phyloP scores from a whole-genome alignment of 345 rosid species.

The Gossypium turneri region DNA sequence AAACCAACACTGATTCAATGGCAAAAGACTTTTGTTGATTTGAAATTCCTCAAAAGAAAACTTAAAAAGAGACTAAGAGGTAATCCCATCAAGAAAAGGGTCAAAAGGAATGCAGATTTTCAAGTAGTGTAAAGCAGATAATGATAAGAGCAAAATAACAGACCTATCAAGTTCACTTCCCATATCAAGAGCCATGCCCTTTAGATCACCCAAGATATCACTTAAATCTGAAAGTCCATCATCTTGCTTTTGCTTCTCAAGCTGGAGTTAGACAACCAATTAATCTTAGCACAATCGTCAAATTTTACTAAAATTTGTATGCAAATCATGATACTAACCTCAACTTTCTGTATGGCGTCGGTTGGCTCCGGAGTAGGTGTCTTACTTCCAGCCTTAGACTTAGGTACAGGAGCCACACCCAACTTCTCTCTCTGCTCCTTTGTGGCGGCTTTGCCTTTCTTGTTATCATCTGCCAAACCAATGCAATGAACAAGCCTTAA shows the following conservation, averaged over 20 bases:
- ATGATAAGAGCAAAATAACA: conserved; percentile 10
- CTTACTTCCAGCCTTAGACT: conserved; percentile 36
- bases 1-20: not conserved
- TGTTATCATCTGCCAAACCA: conserved; percentile 33
- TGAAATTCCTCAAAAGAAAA: no score
- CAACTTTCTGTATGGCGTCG: conserved; percentile 66
- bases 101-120: not conserved
- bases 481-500: not conserved
- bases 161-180: conserved; percentile 81
- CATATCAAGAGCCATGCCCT: conserved; percentile 93
- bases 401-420: conserved; percentile 45
- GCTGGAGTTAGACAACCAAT: conserved; percentile 29
- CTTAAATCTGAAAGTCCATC: conserved; percentile 80
- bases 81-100: not conserved
- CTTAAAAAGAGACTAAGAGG: not conserved
- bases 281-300: not conserved
- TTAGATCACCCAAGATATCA: conserved; percentile 75
- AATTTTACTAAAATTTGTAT: not conserved
- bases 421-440: conserved; percentile 65
- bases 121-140: not conserved
- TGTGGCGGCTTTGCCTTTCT: conserved; percentile 32
- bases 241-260: conserved; percentile 82
- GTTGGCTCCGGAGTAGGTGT: conserved; percentile 49
- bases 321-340: conserved; percentile 38
- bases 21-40: no score